Conservation (phyloP, 1,284 basidiomycete species). For the Pisolithus thermaeus region DNA sequence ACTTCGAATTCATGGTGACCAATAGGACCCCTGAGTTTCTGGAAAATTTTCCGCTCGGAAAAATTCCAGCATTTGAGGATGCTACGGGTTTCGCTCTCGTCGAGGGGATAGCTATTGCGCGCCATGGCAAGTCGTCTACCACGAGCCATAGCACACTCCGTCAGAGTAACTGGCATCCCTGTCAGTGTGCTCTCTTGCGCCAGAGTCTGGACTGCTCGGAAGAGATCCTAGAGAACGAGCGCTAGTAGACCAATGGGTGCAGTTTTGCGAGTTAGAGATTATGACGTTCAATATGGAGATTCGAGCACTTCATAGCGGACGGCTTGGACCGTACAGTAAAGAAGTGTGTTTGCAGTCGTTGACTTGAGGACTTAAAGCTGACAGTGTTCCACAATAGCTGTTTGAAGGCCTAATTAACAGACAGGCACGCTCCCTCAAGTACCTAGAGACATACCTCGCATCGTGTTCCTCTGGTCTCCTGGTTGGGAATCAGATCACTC, state of each 20-base stretch:
- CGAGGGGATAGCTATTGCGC: conserved; percentile 54
- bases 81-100: conserved; percentile 45
- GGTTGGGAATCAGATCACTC: conserved; percentile 53
- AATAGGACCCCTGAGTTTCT: conserved; percentile 43
- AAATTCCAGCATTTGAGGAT: conserved; percentile 51
- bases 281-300: conserved; percentile 15
- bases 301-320: conserved; percentile 13
- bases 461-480: conserved; percentile 44
- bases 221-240: conserved; percentile 40
- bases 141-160: background rate
- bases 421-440: conserved; percentile 27
- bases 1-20: conserved; percentile 20
- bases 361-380: background rate
- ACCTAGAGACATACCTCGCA: conserved; percentile 47
- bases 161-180: background rate
- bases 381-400: conserved; percentile 17
- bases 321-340: conserved; percentile 23
- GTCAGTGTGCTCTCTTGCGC: conserved; percentile 43
- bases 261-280: conserved; percentile 47
- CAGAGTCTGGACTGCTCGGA: conserved; percentile 50
- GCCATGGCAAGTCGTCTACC: conserved; percentile 46
- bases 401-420: conserved; percentile 17
- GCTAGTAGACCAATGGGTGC: conserved; percentile 50
- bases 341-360: conserved; percentile 12
- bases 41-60: conserved; percentile 43